Evolutionary conservation across 2,329 filamentous ascomycete genomes (phyloP).

Genomic region (Calonectria hawksworthii): DNA sequence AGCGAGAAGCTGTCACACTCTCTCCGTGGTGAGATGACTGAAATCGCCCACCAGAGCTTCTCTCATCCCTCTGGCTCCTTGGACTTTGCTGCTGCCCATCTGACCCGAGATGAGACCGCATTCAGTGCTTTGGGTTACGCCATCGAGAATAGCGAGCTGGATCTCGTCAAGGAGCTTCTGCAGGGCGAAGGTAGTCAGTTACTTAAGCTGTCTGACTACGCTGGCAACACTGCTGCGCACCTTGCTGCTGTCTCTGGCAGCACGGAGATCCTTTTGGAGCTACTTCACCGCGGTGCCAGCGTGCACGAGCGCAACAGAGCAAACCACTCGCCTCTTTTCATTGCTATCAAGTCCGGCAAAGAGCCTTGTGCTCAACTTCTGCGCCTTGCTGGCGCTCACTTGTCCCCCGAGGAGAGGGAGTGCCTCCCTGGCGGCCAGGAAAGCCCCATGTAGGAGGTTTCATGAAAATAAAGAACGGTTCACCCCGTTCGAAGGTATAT

Average conservation of each 20-base stretch:
- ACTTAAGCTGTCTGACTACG: constrained; percentile 83
- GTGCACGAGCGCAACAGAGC: constrained; percentile 76
- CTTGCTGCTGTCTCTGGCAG: constrained; percentile 69
- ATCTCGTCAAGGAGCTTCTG: constrained; percentile 76
- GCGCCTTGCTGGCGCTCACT: constrained; percentile 70
- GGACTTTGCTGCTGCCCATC: constrained; percentile 57
- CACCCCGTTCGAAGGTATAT: not conserved
- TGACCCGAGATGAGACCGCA: constrained; percentile 70
- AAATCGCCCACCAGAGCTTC: constrained; percentile 79
- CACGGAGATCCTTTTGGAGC: constrained; percentile 68
- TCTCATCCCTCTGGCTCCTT: constrained; percentile 76
- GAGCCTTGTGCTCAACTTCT: constrained; percentile 67
- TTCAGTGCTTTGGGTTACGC: constrained; percentile 86
- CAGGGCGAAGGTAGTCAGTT: constrained; percentile 75
- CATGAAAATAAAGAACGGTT: not conserved
- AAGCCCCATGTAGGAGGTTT: constrained; percentile 14
- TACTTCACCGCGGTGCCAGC: constrained; percentile 74
- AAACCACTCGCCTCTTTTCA: constrained; percentile 75
- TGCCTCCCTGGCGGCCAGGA: constrained; percentile 38
- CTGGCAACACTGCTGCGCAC: constrained; percentile 80
- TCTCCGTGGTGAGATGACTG: constrained; percentile 88
- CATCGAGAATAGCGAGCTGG: constrained; percentile 78
- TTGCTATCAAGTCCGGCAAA: constrained; percentile 71
- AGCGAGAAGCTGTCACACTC: constrained; percentile 79
- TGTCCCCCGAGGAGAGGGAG: constrained; percentile 61